Evolutionary conservation across 345 rosid species (phyloP), one percentile per base, ranked within the genome.

Genomic region (Eucalyptus regnans): DNA sequence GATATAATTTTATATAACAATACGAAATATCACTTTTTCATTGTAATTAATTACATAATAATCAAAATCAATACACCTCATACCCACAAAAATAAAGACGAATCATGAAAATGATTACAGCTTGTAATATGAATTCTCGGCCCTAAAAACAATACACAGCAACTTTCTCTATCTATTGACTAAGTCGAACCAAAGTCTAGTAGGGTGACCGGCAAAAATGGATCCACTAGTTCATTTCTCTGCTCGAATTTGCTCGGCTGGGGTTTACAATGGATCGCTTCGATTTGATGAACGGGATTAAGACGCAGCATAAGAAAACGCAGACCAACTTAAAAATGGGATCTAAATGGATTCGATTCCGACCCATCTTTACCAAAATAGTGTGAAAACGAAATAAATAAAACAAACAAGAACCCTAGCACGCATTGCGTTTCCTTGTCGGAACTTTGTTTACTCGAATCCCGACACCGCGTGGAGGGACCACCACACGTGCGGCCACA

Each of bases 1-100:
- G 1, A 56, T 6, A 2, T 56, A 56, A 56, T 1, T 56, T 2
- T 23, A 56, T 56, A 25, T 56, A 56, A 22, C 0, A 0, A 56
- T 25, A 0, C 0, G 1, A 23, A 56, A 23, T 56, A 23, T 56
- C 13, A 56, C 3, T 23, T 23, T 56, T 56, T 10, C 12, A 23
- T 56, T 10, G 3, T 56, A 56, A 56, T 56, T 56, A 52, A 18
- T 52, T 52, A 52, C 6, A 22, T 56, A 23, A 23, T 56, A 56
- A 56, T 56, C 29, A 23, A 56, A 22, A 56, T 23, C 62, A 56
- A 23, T 13, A 9, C 29, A 22, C 13, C 12, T 56, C 1, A 1
- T 22, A 9, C 62, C 29, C 27, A 56, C 62, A 56, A 56, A 56
- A 23, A 56, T 23, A 22, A 9, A 56, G 29, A 23, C 1, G 1